These are phyloP conservation scores for Colletotrichum cuscutae DNA, from an alignment of 2,329 filamentous ascomycete species.

Conservation along the genomic window DNA sequence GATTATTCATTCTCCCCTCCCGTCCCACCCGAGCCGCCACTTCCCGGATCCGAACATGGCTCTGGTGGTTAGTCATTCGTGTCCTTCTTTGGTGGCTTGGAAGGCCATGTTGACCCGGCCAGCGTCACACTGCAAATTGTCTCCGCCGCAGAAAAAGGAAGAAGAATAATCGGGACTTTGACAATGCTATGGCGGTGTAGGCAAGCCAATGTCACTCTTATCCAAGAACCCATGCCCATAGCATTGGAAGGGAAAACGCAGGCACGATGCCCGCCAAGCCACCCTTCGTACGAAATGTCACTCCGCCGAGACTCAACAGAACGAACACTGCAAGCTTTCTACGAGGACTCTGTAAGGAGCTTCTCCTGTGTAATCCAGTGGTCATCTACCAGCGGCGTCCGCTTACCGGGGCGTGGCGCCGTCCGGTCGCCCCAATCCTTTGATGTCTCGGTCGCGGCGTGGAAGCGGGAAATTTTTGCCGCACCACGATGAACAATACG, in stretches of 20 bases:
- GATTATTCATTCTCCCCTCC: background rate
- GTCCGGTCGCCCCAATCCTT: conserved; percentile 19
- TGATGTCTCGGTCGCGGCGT: conserved; percentile 20
- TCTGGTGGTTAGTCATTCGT: conserved; percentile 6
- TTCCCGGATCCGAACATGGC: conserved; percentile 28
- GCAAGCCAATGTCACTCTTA: conserved; percentile 17
- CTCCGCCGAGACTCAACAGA: background rate
- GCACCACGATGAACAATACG: background rate
- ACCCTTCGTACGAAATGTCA: conserved; percentile 14
- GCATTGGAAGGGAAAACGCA: background rate
- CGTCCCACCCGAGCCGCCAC: conserved; percentile 22
- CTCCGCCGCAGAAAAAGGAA: background rate
- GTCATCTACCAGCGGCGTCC: conserved; percentile 3
- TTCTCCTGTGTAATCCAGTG: background rate
- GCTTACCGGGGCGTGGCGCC: conserved; percentile 27
- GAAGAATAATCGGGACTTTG: background rate
- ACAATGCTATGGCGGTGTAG: conserved; percentile 12
- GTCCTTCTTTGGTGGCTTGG: conserved; percentile 1
- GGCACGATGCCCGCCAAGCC: conserved; percentile 1
- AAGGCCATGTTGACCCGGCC: conserved; percentile 19
- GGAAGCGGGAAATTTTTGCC: conserved; percentile 8
- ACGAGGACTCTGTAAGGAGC: background rate
- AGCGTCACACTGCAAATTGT: conserved; percentile 14
- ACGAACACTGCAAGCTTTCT: background rate
- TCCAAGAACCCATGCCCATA: background rate